Conservation (phyloP, 768 basidiomycete genomes). For the Piloderma croceum region DNA sequence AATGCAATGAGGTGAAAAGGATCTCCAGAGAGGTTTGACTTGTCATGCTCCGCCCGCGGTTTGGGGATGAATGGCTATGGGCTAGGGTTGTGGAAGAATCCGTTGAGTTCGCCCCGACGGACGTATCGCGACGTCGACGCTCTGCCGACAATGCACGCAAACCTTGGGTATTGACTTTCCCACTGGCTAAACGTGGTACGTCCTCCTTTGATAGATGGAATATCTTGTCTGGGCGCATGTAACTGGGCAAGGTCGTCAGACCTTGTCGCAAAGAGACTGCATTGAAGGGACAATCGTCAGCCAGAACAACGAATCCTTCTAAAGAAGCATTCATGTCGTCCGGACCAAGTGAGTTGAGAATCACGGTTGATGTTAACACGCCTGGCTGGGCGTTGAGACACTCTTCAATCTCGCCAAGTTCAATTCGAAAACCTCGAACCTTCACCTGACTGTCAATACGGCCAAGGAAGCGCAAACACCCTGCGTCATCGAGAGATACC, state of each 20-base stretch:
- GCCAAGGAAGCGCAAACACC: constrained; percentile 27
- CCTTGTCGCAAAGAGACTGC: constrained; percentile 56
- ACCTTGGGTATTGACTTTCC: constrained; percentile 97
- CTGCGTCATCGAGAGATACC: constrained; percentile 21
- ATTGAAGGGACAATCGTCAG: too few species aligned
- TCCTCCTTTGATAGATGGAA: constrained; percentile 71
- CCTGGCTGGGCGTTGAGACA: constrained; percentile 89
- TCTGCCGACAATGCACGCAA: too few species aligned
- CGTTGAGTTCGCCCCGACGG: constrained; percentile 35
- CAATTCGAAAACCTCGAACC: constrained; percentile 29
- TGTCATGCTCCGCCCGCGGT: too few species aligned
- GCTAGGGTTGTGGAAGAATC: constrained; percentile 30
- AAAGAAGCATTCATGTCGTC: too few species aligned
- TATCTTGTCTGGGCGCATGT: constrained; percentile 86
- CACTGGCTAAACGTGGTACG: constrained; percentile 99
- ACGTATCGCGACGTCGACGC: constrained; percentile 96
- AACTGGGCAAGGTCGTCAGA: constrained; percentile 87
- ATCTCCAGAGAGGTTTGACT: constrained; percentile 75
- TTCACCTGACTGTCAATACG: constrained; percentile 30
- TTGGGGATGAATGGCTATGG: too few species aligned
- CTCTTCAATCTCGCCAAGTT: constrained; percentile 41
- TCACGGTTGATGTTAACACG: constrained; percentile 92
- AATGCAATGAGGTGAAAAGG: too few species aligned
- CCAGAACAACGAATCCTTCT: constrained; percentile 54
- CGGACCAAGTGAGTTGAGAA: constrained; percentile 72